Evolutionary conservation across 139 green algal genomes (phyloP), one percentile per base, ranked within the genome.

Genomic region (Spirogloea muscicola): DNA sequence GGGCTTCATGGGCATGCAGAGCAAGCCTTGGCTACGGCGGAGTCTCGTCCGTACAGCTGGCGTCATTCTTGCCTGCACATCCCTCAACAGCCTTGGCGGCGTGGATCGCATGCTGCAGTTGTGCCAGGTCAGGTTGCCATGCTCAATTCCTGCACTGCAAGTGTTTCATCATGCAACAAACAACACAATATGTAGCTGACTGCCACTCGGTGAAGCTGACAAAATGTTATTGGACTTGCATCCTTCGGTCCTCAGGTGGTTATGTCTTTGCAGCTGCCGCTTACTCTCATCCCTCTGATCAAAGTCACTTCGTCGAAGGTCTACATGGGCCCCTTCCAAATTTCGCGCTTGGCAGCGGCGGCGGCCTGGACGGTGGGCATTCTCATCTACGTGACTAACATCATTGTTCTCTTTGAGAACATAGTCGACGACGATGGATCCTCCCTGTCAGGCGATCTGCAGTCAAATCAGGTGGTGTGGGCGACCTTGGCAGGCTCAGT

Each of bases 231-330:
- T n/a, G n/a, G 9, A 49, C 3, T 2, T 18, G 80, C 9, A 74
- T 84, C 41, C 40, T 77, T 25, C n/a, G 31, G 74, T 18, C 55
- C 27, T 2, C 74, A 69, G 21, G 62, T 83, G 31, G 37, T 85
- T 33, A 62, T 85, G 10, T 27, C 38, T 13, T 52, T 86, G 13
- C 77, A 80, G 55, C 71, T 86, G 3, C 82, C 82, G 25, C 79
- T 85, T 18, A 71, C 78, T 34, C 38, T 85, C 1, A 64, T 86
- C 41, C 82, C 82, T 3, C 71, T 86, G 21, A 46, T 86, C 3
- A 82, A 85, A 25, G 65, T 86, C 27, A 42, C 36, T 9, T 44
- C 41, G n/a, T 62, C 31, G 42, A 18, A 27, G 7, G 71, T 29
- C n/a, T n/a, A 44, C 16, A 82, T 82, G 74, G 74, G 74, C 27